These are phyloP conservation scores for Secale cereale DNA, from an alignment of 176 grass and related monocot species.

Conservation along the genomic window DNA sequence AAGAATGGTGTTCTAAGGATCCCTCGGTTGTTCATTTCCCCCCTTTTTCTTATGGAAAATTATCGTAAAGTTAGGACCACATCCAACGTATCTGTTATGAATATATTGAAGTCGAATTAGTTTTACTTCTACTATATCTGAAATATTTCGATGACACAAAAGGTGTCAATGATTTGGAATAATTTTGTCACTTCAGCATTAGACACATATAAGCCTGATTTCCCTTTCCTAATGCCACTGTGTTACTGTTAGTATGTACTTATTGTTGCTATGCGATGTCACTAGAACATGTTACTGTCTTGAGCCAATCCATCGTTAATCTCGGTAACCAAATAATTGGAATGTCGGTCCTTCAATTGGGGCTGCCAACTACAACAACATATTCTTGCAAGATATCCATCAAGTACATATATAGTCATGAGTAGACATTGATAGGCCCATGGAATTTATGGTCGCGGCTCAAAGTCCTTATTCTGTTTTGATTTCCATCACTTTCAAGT, in stretches of 20 bases:
- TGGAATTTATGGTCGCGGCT: slow-evolving; percentile 4
- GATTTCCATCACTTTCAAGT: slow-evolving; percentile 23
- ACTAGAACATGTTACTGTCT: not conserved
- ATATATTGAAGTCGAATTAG: too few species aligned
- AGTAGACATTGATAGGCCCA: slow-evolving; percentile 19
- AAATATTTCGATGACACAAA: too few species aligned
- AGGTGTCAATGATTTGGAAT: too few species aligned
- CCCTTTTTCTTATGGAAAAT: too few species aligned
- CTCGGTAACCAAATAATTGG: slow-evolving; percentile 2
- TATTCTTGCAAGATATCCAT: slow-evolving; percentile 6
- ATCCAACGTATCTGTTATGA: too few species aligned
- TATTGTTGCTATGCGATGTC: not conserved
- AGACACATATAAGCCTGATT: too few species aligned
- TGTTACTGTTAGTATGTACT: too few species aligned
- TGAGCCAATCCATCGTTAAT: not conserved
- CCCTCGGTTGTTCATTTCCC: too few species aligned
- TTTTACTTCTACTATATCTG: too few species aligned
- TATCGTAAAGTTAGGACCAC: too few species aligned
- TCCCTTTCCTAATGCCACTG: too few species aligned
- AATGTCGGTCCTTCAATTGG: not conserved
- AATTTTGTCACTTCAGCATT: not conserved
- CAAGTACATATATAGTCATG: slow-evolving; percentile 12
- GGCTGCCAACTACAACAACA: slow-evolving; percentile 9
- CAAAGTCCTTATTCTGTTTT: slow-evolving; percentile 15
- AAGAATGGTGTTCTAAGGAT: too few species aligned